Conservation (phyloP, 2,329 filamentous ascomycete genomes). For the Cladosporium sphaerospermum region DNA sequence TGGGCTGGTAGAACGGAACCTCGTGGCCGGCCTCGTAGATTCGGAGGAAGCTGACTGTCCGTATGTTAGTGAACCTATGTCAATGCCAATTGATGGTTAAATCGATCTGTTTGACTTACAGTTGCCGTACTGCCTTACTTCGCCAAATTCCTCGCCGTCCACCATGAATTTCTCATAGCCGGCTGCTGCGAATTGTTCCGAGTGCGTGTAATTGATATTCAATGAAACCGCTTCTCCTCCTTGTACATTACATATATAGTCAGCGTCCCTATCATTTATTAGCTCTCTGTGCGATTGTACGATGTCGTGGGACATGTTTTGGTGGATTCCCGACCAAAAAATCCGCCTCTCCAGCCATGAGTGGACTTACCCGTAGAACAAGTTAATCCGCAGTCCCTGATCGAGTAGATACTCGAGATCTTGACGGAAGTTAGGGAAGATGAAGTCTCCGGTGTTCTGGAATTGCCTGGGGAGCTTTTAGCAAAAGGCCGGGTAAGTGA, state of each 20-base stretch:
- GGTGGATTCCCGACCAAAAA: too few species aligned
- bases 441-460: slow-evolving; percentile 53
- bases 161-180: slow-evolving; percentile 32
- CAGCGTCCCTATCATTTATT: too few species aligned
- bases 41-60: slow-evolving; percentile 22
- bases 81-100: too few species aligned
- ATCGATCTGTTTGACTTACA: slow-evolving; percentile 1
- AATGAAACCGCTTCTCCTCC: slow-evolving; percentile 16
- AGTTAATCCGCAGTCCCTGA: slow-evolving; percentile 32
- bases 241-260: too few species aligned
- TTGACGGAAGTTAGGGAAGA: slow-evolving; percentile 52
- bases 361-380: slow-evolving; percentile 36
- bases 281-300: too few species aligned
- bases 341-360: slow-evolving; percentile 36
- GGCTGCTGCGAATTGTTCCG: slow-evolving; percentile 22
- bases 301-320: too few species aligned
- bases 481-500: too few species aligned
- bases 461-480: slow-evolving; percentile 39
- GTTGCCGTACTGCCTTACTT: slow-evolving; percentile 32
- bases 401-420: slow-evolving; percentile 38
- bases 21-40: slow-evolving; percentile 36
- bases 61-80: too few species aligned
- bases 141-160: slow-evolving; percentile 35
- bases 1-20: slow-evolving; percentile 36
- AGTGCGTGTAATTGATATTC: slow-evolving; percentile 33